A percentile compares a stretch with the other conserved stretches of the same genome.
Conservation (phyloP, 2,329 filamentous ascomycete species). For the Colletotrichum liaoningense region DNA sequence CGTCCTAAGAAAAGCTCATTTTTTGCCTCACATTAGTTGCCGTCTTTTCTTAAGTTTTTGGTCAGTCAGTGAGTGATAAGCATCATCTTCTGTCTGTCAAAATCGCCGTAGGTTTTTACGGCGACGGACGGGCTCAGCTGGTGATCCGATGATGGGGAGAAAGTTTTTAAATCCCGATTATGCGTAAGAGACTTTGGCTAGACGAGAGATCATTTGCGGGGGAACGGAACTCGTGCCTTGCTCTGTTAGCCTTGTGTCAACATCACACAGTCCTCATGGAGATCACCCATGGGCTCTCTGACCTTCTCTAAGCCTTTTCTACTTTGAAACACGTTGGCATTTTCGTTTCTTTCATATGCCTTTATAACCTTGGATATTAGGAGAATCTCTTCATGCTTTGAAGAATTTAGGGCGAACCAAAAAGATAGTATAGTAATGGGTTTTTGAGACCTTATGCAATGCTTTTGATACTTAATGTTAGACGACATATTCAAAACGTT, state of each 20-base stretch:
- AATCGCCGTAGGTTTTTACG: no score
- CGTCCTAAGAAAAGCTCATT: neutral
- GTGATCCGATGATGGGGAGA: no score
- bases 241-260: neutral
- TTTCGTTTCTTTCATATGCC: constrained; percentile 1
- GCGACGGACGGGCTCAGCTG: no score
- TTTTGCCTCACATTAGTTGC: neutral
- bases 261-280: neutral
- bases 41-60: neutral
- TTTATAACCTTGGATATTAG: neutral
- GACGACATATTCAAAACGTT: no score
- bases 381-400: no score
- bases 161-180: no score
- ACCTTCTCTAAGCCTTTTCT: neutral
- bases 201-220: neutral
- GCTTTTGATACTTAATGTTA: no score
- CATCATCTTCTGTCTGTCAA: no score
- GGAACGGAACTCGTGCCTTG: neutral
- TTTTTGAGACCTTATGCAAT: no score
- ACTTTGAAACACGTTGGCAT: neutral
- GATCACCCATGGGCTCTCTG: neutral
- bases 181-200: no score
- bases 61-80: no score
- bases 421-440: neutral
- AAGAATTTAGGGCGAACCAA: neutral